Evolutionary conservation across 768 basidiomycete species (phyloP).

Genomic region (Naganishia kalamii): DNA sequence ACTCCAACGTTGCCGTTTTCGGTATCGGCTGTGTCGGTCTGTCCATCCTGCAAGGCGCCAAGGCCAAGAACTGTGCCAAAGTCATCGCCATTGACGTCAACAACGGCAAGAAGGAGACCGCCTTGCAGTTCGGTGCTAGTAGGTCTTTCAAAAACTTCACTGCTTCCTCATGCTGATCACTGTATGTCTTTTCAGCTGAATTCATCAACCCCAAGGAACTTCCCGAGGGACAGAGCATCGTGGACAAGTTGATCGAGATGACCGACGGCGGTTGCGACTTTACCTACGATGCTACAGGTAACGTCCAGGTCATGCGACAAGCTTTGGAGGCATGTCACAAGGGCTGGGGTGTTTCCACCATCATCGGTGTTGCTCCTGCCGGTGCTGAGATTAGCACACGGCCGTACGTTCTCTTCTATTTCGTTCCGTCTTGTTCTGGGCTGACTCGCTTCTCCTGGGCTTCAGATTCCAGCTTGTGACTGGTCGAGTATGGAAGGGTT

Average conservation of each 20-base stretch:
- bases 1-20: conserved; percentile 84
- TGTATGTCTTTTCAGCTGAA: conserved; percentile 51
- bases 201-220: conserved; percentile 79
- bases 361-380: conserved; percentile 95
- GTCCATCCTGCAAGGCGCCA: conserved; percentile 76
- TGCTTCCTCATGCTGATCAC: not conserved
- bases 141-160: conserved; percentile 14
- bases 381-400: conserved; percentile 90
- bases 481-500: conserved; percentile 68
- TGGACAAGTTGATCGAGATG: conserved; percentile 80
- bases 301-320: conserved; percentile 82
- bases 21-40: conserved; percentile 93
- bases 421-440: not conserved
- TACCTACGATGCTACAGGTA: conserved; percentile 95
- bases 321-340: conserved; percentile 99
- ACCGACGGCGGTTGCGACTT: conserved; percentile 96
- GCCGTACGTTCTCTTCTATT: conserved; percentile 54
- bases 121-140: conserved; percentile 82
- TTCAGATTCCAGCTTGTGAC: conserved; percentile 56
- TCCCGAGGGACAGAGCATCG: conserved; percentile 72
- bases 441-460: not conserved
- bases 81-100: conserved; percentile 92
- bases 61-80: conserved; percentile 69
- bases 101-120: conserved; percentile 76
- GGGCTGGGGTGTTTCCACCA: conserved; percentile 93